Percentiles rank a stretch among this genome's conserved stretches.
Evolutionary conservation across 129 eudicot genomes (phyloP).

Genomic region (Kitagawia praeruptora): DNA sequence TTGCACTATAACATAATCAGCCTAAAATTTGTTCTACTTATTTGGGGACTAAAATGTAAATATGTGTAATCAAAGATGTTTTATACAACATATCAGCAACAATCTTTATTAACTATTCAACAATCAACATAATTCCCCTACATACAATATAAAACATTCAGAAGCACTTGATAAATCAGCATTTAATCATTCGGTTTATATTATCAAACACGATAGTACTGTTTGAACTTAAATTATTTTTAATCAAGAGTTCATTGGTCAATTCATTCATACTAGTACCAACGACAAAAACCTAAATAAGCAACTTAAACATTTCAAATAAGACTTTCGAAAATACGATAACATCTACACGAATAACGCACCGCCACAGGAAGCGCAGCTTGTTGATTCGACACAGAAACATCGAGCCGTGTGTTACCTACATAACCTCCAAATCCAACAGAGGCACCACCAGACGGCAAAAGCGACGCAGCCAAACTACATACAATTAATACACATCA

Average conservation of each 20-base stretch:
- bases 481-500: constrained; percentile 11
- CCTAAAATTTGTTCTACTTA: background rate
- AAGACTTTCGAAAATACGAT: background rate
- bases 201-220: background rate
- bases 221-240: background rate
- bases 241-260: background rate
- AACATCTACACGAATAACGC: background rate
- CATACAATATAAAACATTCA: background rate
- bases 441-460: constrained; percentile 68
- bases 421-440: constrained; percentile 97
- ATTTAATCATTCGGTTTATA: background rate
- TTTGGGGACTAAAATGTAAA: background rate
- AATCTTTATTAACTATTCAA: background rate
- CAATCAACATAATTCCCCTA: background rate
- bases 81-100: background rate
- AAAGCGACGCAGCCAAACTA: constrained; percentile 86
- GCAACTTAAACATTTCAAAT: background rate
- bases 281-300: background rate
- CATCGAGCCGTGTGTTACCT: constrained; percentile 71
- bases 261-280: background rate
- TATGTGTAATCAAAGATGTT: background rate
- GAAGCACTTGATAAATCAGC: background rate
- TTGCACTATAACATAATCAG: background rate
- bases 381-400: constrained; percentile 31
- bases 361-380: constrained; percentile 28